These are phyloP conservation scores for Anisodus acutangulus DNA, from an alignment of 257 asterid genomes.

Conservation along the genomic window DNA sequence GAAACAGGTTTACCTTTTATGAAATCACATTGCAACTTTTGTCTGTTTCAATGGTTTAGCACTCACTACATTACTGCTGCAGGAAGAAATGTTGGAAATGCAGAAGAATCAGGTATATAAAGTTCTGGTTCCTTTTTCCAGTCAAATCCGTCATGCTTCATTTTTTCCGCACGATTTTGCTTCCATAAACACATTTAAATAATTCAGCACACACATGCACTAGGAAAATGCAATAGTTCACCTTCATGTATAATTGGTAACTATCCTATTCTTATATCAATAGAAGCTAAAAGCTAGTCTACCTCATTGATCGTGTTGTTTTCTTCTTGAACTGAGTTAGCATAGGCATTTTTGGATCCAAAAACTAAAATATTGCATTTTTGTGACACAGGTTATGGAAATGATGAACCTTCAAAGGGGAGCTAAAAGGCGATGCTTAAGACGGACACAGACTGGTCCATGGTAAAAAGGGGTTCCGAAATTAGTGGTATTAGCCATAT, in stretches of 20 bases:
- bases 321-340: background rate
- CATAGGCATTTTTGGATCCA: background rate
- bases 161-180: background rate
- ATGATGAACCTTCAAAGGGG: slow-evolving; percentile 61
- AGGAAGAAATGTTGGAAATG: slow-evolving; percentile 52
- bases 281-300: background rate
- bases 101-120: slow-evolving; percentile 58
- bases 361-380: background rate
- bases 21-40: background rate
- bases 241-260: background rate
- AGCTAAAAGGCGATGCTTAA: slow-evolving; percentile 67
- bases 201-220: slow-evolving; percentile 4
- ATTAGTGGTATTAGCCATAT: slow-evolving; percentile 21
- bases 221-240: background rate
- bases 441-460: slow-evolving; percentile 89
- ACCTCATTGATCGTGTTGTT: background rate
- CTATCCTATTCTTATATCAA: background rate
- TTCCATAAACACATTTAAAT: background rate
- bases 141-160: background rate
- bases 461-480: slow-evolving; percentile 52
- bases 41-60: background rate
- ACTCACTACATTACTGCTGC: slow-evolving; percentile 31
- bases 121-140: background rate
- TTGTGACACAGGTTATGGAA: slow-evolving; percentile 62
- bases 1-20: slow-evolving; percentile 63